Evolutionary conservation across 768 basidiomycete species (phyloP).

Genomic region (Russula earlei): DNA sequence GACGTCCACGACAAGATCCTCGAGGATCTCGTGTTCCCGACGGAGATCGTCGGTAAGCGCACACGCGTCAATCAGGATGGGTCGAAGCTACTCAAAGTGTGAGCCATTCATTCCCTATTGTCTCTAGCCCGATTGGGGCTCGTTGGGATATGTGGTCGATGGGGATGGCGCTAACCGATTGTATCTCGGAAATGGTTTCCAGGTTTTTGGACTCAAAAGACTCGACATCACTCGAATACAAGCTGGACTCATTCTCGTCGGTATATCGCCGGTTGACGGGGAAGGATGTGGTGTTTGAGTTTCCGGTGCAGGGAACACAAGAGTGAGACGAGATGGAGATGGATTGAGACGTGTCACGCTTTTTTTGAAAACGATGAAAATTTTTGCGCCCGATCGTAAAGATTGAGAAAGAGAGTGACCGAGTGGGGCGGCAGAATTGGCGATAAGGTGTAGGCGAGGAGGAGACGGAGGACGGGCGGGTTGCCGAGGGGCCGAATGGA

Average conservation of each 20-base stretch:
- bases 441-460: background rate
- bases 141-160: background rate
- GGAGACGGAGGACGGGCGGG: background rate
- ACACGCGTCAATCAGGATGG: constrained; percentile 91
- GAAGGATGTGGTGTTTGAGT: constrained; percentile 94
- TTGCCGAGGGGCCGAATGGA: background rate
- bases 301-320: constrained; percentile 59
- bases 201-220: constrained; percentile 98
- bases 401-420: background rate
- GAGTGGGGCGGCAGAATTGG: background rate
- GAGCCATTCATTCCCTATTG: constrained; percentile 29
- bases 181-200: background rate
- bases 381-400: background rate
- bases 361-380: background rate
- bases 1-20: constrained; percentile 97
- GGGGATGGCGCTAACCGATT: background rate
- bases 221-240: constrained; percentile 97
- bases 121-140: constrained; percentile 3
- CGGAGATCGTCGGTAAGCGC: constrained; percentile 98
- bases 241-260: constrained; percentile 97
- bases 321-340: constrained; percentile 38
- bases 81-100: constrained; percentile 96
- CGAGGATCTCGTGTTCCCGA: constrained; percentile 98
- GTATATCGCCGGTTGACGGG: constrained; percentile 93
- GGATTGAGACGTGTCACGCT: background rate